Percentiles rank a stretch among this genome's conserved stretches.
These are phyloP conservation scores for Malus asiatica DNA, from an alignment of 306 rosid genomes.

Conservation along the genomic window DNA sequence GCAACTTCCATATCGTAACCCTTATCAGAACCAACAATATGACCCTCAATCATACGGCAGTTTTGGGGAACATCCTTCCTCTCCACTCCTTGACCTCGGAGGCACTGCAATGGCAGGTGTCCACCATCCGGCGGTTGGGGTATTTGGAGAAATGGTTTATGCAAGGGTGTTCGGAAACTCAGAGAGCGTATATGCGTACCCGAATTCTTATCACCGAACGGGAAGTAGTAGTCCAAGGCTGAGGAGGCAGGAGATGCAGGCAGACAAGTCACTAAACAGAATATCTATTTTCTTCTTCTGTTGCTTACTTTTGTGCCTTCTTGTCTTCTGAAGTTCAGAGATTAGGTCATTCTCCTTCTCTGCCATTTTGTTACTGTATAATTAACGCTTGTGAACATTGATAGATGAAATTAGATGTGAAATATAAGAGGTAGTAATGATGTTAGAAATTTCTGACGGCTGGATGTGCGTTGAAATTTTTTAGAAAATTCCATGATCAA, in stretches of 20 bases:
- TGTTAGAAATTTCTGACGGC: neutral
- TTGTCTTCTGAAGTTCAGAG: slow-evolving; percentile 46
- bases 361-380: slow-evolving; percentile 29
- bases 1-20: slow-evolving; percentile 67
- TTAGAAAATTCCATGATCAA: no score
- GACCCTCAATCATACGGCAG: slow-evolving; percentile 19
- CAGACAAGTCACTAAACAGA: slow-evolving; percentile 71
- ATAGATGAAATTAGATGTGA: slow-evolving; percentile 11
- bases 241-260: slow-evolving; percentile 85
- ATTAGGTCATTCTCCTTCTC: slow-evolving; percentile 13
- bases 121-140: slow-evolving; percentile 49
- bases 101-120: slow-evolving; percentile 35
- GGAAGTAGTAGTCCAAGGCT: slow-evolving; percentile 47
- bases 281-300: slow-evolving; percentile 76
- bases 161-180: slow-evolving; percentile 64
- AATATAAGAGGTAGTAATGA: neutral
- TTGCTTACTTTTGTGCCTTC: slow-evolving; percentile 70
- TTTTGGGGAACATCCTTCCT: slow-evolving; percentile 41
- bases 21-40: slow-evolving; percentile 53
- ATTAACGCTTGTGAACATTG: neutral
- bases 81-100: slow-evolving; percentile 38
- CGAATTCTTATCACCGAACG: slow-evolving; percentile 43
- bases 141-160: slow-evolving; percentile 74
- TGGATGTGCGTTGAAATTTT: no score
- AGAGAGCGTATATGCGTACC: slow-evolving; percentile 36